Percentiles rank a stretch among this genome's conserved stretches.
These are phyloP conservation scores for Phytophthora palmivora DNA, from an alignment of 352 stramenopile species.

Conservation along the genomic window DNA sequence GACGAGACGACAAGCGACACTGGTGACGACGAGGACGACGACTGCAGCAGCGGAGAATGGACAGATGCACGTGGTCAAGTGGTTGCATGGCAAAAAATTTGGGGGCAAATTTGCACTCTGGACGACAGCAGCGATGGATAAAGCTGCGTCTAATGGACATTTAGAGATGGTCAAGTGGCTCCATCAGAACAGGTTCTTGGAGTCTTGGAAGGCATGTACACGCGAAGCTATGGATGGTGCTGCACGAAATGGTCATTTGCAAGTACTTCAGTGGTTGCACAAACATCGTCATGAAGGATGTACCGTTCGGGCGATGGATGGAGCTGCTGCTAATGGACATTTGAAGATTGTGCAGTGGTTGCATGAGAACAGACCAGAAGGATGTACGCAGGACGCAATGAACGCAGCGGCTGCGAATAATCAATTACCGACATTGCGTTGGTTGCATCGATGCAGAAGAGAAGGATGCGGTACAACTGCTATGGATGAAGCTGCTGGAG, in stretches of 20 bases:
- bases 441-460: slow-evolving; percentile 33
- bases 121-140: slow-evolving; percentile 44
- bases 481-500: slow-evolving; percentile 32
- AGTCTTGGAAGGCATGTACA: slow-evolving; percentile 42
- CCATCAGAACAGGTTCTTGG: slow-evolving; percentile 41
- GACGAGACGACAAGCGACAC: slow-evolving; percentile 7
- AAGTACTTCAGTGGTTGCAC: slow-evolving; percentile 41
- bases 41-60: slow-evolving; percentile 36
- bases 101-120: slow-evolving; percentile 39
- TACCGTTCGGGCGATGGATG: slow-evolving; percentile 34
- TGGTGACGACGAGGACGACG: slow-evolving; percentile 37
- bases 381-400: slow-evolving; percentile 35
- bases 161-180: slow-evolving; percentile 50
- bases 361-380: slow-evolving; percentile 32
- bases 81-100: slow-evolving; percentile 40
- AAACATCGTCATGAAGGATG: slow-evolving; percentile 38
- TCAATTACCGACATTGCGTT: slow-evolving; percentile 26
- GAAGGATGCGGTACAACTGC: slow-evolving; percentile 32
- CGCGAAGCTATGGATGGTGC: slow-evolving; percentile 41
- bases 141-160: slow-evolving; percentile 35
- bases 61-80: slow-evolving; percentile 40
- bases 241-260: slow-evolving; percentile 32
- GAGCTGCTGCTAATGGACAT: slow-evolving; percentile 30
- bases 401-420: slow-evolving; percentile 29
- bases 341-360: slow-evolving; percentile 43